Percentiles rank a stretch among this genome's conserved stretches.
These are phyloP conservation scores for Wickerhamomyces strasburgensis DNA, from an alignment of 805 yeast species.

Conservation along the genomic window DNA sequence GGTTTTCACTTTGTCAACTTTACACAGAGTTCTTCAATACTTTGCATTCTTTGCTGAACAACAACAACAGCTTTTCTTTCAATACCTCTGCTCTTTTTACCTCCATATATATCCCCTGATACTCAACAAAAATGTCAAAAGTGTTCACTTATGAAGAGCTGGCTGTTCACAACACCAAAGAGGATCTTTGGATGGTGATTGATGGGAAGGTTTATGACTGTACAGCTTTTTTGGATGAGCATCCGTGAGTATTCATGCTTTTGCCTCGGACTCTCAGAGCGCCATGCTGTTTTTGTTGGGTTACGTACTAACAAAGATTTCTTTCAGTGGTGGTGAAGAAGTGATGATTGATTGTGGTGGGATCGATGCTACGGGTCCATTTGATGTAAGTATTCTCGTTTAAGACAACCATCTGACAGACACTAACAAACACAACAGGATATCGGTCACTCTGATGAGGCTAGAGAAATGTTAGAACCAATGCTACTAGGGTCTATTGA, in stretches of 20 bases:
- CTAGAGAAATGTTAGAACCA: slow-evolving; percentile 67
- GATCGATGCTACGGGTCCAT: slow-evolving; percentile 74
- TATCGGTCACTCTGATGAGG: slow-evolving; percentile 97
- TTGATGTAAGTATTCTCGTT: slow-evolving; percentile 43
- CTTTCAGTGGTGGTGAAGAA: slow-evolving; percentile 68
- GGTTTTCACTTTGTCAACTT: too few relatives aligned
- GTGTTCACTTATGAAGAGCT: slow-evolving; percentile 63
- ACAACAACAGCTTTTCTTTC: too few relatives aligned
- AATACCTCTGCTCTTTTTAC: too few relatives aligned
- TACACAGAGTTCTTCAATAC: too few relatives aligned
- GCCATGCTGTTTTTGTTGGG: slow-evolving; percentile 6
- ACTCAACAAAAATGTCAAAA: slow-evolving; percentile 40
- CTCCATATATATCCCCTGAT: neutral
- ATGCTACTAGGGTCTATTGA: slow-evolving; percentile 77
- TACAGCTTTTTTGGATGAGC: slow-evolving; percentile 49
- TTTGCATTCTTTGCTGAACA: too few relatives aligned
- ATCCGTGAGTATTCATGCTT: slow-evolving; percentile 54
- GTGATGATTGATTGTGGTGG: slow-evolving; percentile 80
- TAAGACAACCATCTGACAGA: slow-evolving; percentile 31
- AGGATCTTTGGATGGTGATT: slow-evolving; percentile 77
- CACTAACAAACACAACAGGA: slow-evolving; percentile 38
- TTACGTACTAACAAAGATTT: slow-evolving; percentile 26
- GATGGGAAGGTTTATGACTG: slow-evolving; percentile 83
- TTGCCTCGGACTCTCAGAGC: too few relatives aligned
- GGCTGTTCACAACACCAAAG: slow-evolving; percentile 61